A percentile compares a stretch with the other conserved stretches of the same genome.
Evolutionary conservation across 2,329 filamentous ascomycete species (phyloP).

Genomic region (Ophiosphaerella herpotricha): DNA sequence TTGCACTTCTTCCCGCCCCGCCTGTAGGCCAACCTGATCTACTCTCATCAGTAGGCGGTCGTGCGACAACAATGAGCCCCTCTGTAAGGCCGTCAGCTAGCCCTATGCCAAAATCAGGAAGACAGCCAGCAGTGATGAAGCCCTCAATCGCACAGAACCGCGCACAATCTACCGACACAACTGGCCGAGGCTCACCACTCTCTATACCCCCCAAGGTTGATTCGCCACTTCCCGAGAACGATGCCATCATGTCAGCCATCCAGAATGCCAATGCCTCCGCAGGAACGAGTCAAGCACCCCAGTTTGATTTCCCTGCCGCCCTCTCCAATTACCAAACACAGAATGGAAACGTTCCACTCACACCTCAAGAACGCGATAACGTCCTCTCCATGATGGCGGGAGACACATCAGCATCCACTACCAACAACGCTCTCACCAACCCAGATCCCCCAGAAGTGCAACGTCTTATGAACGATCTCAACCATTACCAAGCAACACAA

Average conservation of each 20-base stretch:
- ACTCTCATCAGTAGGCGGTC: slow-evolving; percentile 21
- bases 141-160: slow-evolving; percentile 21
- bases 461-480: slow-evolving; percentile 62
- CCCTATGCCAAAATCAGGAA: slow-evolving; percentile 25
- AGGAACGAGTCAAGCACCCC: slow-evolving; percentile 31
- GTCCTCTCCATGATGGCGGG: slow-evolving; percentile 56
- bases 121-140: slow-evolving; percentile 29
- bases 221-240: slow-evolving; percentile 48
- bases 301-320: slow-evolving; percentile 53
- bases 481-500: slow-evolving; percentile 69
- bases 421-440: slow-evolving; percentile 62
- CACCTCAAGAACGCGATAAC: slow-evolving; percentile 53
- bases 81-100: slow-evolving; percentile 31
- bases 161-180: slow-evolving; percentile 13
- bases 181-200: slow-evolving; percentile 14
- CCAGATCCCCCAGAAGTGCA: slow-evolving; percentile 60
- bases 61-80: slow-evolving; percentile 41
- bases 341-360: slow-evolving; percentile 52
- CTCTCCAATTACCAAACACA: slow-evolving; percentile 55
- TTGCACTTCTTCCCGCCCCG: slow-evolving; percentile 44
- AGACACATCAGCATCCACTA: slow-evolving; percentile 46
- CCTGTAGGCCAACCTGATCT: slow-evolving; percentile 33
- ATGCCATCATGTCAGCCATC: slow-evolving; percentile 58
- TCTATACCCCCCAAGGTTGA: slow-evolving; percentile 47
- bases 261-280: slow-evolving; percentile 44